Percentiles rank a stretch among this genome's conserved stretches.
Evolutionary conservation across 306 rosid genomes (phyloP).

Genomic region (Trifolium pratense): DNA sequence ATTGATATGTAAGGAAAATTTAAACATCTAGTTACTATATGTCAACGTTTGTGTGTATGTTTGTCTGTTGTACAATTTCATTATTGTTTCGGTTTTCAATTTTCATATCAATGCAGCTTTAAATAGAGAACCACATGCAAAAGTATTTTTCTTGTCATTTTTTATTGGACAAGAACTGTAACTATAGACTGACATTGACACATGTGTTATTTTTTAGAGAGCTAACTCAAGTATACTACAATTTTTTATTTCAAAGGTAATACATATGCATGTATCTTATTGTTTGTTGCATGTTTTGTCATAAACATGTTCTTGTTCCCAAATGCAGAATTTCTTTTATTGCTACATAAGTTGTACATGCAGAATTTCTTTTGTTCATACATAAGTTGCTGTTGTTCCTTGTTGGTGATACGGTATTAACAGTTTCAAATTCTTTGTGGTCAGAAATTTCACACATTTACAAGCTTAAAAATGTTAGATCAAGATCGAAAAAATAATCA

Average conservation of each 20-base stretch:
- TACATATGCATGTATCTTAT: slow-evolving; percentile 19
- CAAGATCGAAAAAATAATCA: no score
- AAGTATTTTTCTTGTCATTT: neutral
- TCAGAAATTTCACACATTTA: no score
- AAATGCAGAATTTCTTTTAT: neutral
- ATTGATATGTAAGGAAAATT: neutral
- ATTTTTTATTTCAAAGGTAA: slow-evolving; percentile 8
- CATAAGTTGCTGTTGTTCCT: no score
- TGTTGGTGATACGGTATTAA: no score
- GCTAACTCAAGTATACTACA: slow-evolving; percentile 5
- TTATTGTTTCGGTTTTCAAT: neutral
- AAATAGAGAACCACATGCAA: slow-evolving; percentile 22
- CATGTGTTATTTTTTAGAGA: slow-evolving; percentile 22
- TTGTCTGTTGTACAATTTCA: slow-evolving; percentile 8
- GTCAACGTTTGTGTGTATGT: neutral
- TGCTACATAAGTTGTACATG: neutral
- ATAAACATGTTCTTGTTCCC: neutral
- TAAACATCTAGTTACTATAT: neutral
- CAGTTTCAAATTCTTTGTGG: no score
- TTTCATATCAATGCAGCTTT: slow-evolving; percentile 2
- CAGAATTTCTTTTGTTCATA: no score
- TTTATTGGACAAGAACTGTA: slow-evolving; percentile 27
- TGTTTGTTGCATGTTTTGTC: slow-evolving; percentile 17
- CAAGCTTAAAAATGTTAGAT: no score
- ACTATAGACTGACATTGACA: slow-evolving; percentile 17